These are phyloP conservation scores for Puccinia novopanici DNA, from an alignment of 1,284 basidiomycete genomes.

Conservation along the genomic window DNA sequence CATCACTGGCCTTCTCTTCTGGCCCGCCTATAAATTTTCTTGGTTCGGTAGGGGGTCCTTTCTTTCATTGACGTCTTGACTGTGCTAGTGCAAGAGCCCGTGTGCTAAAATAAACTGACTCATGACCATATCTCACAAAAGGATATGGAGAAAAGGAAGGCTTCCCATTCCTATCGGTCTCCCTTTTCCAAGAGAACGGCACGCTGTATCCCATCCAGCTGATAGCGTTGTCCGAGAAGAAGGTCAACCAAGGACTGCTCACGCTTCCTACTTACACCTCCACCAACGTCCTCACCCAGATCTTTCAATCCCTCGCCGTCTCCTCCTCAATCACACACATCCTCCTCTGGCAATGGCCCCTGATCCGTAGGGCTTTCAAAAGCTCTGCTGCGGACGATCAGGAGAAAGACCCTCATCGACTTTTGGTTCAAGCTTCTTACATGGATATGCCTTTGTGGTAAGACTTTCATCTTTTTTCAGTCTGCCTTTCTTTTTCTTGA, in stretches of 20 bases:
- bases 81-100: no score
- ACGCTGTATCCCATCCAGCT: conserved; percentile 17
- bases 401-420: conserved; percentile 26
- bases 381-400: not conserved
- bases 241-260: not conserved
- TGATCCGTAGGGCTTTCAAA: conserved; percentile 8
- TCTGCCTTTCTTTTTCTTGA: no score
- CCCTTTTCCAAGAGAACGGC: conserved; percentile 24
- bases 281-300: conserved; percentile 26
- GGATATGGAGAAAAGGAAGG: conserved; percentile 8
- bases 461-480: not conserved
- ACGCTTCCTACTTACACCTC: conserved; percentile 8
- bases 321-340: conserved; percentile 35
- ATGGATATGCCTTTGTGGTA: conserved; percentile 23
- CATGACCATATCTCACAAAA: not conserved
- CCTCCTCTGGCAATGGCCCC: conserved; percentile 23
- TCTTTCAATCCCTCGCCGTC: conserved; percentile 26
- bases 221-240: not conserved
- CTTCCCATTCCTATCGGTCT: conserved; percentile 38
- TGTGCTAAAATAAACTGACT: not conserved
- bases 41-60: conserved; percentile 34
- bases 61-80: not conserved
- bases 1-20: conserved; percentile 26
- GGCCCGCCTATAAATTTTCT: conserved; percentile 26
- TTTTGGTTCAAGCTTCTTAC: conserved; percentile 23